phyloP scores from a whole-genome alignment of 2,329 filamentous ascomycete genomes.

The Macrophomina pseudophaseolina region DNA sequence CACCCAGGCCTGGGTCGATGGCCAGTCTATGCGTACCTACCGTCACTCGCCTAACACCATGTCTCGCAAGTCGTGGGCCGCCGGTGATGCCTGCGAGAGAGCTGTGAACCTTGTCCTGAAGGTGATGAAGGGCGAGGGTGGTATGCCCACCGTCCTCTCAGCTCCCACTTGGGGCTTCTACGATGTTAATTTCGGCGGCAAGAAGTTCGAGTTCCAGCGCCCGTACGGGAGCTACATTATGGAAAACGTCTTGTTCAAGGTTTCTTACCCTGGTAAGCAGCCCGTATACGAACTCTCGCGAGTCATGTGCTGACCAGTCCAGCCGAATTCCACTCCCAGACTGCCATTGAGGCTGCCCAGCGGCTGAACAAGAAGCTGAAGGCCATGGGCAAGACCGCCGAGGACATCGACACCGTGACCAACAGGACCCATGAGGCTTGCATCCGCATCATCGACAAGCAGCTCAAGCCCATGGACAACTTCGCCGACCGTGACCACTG shows the following conservation, averaged over 20 bases:
- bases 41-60: slow-evolving; percentile 98
- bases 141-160: slow-evolving; percentile 89
- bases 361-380: slow-evolving; percentile 84
- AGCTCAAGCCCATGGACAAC: slow-evolving; percentile 99
- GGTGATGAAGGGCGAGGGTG: slow-evolving; percentile 88
- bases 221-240: slow-evolving; percentile 98
- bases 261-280: slow-evolving; percentile 86
- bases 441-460: slow-evolving; percentile 99
- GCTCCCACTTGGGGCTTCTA: slow-evolving; percentile 98
- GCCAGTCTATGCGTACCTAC: slow-evolving; percentile 95
- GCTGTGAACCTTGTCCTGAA: slow-evolving; percentile 90
- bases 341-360: slow-evolving; percentile 92
- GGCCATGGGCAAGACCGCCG: slow-evolving; percentile 83
- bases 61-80: slow-evolving; percentile 99
- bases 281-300: not conserved
- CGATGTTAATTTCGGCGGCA: slow-evolving; percentile 95
- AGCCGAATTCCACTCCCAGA: slow-evolving; percentile 99
- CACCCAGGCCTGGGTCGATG: slow-evolving; percentile 96
- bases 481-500: slow-evolving; percentile 99
- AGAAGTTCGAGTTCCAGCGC: slow-evolving; percentile 90
- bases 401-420: slow-evolving; percentile 86
- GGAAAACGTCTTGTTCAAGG: slow-evolving; percentile 99
- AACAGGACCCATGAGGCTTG: slow-evolving; percentile 98
- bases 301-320: slow-evolving; percentile 10
- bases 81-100: slow-evolving; percentile 95